These are phyloP conservation scores for Osmozyma mogii DNA, from an alignment of 805 yeast species.

Conservation along the genomic window DNA sequence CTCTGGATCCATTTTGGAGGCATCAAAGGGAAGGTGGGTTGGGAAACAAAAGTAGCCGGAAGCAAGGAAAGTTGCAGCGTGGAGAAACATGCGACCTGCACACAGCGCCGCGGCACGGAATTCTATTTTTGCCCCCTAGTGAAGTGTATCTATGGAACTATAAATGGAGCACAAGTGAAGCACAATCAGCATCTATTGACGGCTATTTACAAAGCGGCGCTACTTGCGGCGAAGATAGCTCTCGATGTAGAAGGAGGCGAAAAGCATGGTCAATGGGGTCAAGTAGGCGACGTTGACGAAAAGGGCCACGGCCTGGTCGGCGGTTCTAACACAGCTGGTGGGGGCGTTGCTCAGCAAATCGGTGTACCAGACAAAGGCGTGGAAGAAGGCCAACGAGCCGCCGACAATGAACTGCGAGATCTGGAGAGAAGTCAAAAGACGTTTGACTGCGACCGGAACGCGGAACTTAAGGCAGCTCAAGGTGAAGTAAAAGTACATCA, in stretches of 20 bases:
- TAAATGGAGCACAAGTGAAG: too few species aligned
- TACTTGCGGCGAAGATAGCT: too few species aligned
- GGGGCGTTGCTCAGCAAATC: constrained; percentile 36
- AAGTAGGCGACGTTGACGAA: constrained; percentile 56
- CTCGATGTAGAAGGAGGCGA: constrained; percentile 58
- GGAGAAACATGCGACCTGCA: too few species aligned
- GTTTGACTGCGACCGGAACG: constrained; percentile 51
- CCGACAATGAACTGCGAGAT: constrained; percentile 63
- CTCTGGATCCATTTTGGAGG: too few species aligned
- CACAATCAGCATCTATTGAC: too few species aligned
- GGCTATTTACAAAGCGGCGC: too few species aligned
- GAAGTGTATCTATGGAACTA: too few species aligned
- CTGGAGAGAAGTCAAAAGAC: constrained; percentile 56
- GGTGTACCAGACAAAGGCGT: constrained; percentile 52
- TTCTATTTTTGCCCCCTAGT: too few species aligned
- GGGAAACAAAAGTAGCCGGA: too few species aligned
- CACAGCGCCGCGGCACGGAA: too few species aligned
- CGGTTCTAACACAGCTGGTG: constrained; percentile 42
- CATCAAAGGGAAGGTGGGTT: too few species aligned
- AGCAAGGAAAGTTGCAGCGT: too few species aligned
- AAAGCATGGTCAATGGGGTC: constrained; percentile 59
- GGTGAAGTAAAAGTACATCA: constrained; percentile 66
- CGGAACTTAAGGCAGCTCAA: constrained; percentile 50
- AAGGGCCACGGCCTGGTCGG: constrained; percentile 58
- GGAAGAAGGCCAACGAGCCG: constrained; percentile 59